Evolutionary conservation across 169 alveolate species (phyloP).

Genomic region (Amoebophrya sp.): DNA sequence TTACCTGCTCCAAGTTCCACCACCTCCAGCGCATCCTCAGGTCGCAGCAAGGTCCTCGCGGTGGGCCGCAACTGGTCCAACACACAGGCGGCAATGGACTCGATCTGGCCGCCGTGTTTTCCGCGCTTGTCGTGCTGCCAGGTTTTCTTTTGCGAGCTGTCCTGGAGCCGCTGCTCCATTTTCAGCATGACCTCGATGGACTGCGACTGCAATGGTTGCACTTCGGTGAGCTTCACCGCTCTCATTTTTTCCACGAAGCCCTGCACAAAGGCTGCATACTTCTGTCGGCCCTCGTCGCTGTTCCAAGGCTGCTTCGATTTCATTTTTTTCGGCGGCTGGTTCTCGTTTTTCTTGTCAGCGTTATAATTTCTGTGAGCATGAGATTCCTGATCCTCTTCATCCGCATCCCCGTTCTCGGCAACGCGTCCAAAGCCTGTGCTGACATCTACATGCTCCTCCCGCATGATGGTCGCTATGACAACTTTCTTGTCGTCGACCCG

Average conservation of each 20-base stretch:
- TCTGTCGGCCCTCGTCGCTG: too few relatives aligned
- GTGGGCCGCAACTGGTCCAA: not conserved
- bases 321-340: too few relatives aligned
- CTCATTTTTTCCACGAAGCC: not conserved
- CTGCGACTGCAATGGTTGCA: not conserved
- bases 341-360: too few relatives aligned
- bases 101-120: not conserved
- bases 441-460: too few relatives aligned
- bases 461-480: too few relatives aligned
- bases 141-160: not conserved
- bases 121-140: slow-evolving; percentile 27
- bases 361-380: too few relatives aligned
- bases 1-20: not conserved
- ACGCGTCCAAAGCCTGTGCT: too few relatives aligned
- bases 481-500: too few relatives aligned
- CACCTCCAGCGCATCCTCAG: not conserved
- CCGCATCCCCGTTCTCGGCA: too few relatives aligned
- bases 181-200: not conserved
- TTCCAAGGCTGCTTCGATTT: too few relatives aligned
- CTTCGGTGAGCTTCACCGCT: not conserved
- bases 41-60: not conserved
- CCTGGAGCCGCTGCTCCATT: not conserved
- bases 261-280: too few relatives aligned
- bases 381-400: too few relatives aligned
- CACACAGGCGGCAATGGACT: not conserved